Conservation (phyloP, 768 basidiomycete genomes). For the Lentinula sp. region DNA sequence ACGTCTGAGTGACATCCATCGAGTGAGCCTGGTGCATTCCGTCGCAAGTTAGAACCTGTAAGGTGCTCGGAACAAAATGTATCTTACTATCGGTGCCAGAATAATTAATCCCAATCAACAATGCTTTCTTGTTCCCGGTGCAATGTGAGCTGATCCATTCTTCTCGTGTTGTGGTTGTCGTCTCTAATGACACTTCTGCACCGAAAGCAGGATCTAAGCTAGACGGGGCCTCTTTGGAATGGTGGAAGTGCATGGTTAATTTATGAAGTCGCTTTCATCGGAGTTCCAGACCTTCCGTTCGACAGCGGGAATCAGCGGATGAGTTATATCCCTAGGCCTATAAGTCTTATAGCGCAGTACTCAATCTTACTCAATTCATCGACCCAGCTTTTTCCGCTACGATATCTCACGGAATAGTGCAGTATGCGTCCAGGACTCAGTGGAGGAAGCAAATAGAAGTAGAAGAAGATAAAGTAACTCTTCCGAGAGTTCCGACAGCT, state of each 20-base stretch:
- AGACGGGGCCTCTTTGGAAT: neutral
- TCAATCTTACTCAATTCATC: too few relatives aligned
- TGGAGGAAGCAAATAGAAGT: too few relatives aligned
- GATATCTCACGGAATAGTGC: too few relatives aligned
- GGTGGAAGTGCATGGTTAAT: neutral
- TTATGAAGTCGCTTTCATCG: neutral
- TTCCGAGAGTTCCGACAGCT: too few relatives aligned
- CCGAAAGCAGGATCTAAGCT: neutral
- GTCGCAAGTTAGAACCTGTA: neutral
- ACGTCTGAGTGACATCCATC: constrained; percentile 7
- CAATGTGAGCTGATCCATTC: constrained; percentile 6
- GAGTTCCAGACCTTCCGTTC: neutral
- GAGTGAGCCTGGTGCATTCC: neutral
- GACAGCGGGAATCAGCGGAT: neutral
- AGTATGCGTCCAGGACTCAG: too few relatives aligned
- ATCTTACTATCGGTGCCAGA: neutral
- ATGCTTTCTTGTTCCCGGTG: constrained; percentile 4
- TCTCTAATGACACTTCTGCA: neutral
- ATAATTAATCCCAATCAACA: constrained; percentile 5
- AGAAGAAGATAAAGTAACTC: too few relatives aligned
- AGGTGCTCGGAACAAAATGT: neutral
- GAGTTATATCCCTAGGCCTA: neutral
- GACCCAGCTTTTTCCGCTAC: too few relatives aligned
- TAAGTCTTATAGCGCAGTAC: too few relatives aligned
- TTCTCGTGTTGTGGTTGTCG: neutral